A percentile compares a stretch with the other conserved stretches of the same genome.
phyloP scores from a whole-genome alignment of 2,329 filamentous ascomycete species.

The Claviceps arundinis region DNA sequence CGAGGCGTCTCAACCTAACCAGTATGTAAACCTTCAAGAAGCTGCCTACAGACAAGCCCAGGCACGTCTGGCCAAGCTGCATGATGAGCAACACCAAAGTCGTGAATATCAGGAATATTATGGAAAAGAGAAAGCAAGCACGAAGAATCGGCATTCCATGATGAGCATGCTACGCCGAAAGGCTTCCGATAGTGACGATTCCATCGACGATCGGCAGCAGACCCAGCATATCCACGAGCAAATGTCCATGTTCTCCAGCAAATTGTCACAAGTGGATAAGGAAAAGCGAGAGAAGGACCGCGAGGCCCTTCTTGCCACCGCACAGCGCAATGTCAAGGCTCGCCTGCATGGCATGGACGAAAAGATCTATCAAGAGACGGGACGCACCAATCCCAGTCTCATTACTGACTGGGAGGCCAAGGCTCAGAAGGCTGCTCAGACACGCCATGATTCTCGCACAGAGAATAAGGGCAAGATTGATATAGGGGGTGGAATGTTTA shows the following conservation, averaged over 20 bases:
- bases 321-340: constrained; percentile 74
- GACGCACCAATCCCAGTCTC: constrained; percentile 54
- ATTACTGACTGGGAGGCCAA: constrained; percentile 68
- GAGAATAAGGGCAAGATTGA: constrained; percentile 44
- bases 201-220: constrained; percentile 50
- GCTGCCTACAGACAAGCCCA: constrained; percentile 77
- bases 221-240: constrained; percentile 63
- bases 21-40: constrained; percentile 60
- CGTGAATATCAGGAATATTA: constrained; percentile 67
- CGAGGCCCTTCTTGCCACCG: constrained; percentile 60
- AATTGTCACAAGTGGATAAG: constrained; percentile 53
- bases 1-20: constrained; percentile 32
- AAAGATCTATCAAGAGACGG: constrained; percentile 62
- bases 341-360: constrained; percentile 72
- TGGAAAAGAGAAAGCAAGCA: constrained; percentile 31
- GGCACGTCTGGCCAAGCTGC: constrained; percentile 68
- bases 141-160: constrained; percentile 32
- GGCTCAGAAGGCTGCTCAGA: constrained; percentile 55
- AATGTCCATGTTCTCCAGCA: constrained; percentile 64
- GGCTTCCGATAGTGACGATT: constrained; percentile 50
- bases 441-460: constrained; percentile 47
- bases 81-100: constrained; percentile 52
- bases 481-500: constrained; percentile 68
- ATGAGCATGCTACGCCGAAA: constrained; percentile 46
- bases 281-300: constrained; percentile 66